These are phyloP conservation scores for Cercospora nicotianae DNA, from an alignment of 2,329 filamentous ascomycete species.

Conservation along the genomic window DNA sequence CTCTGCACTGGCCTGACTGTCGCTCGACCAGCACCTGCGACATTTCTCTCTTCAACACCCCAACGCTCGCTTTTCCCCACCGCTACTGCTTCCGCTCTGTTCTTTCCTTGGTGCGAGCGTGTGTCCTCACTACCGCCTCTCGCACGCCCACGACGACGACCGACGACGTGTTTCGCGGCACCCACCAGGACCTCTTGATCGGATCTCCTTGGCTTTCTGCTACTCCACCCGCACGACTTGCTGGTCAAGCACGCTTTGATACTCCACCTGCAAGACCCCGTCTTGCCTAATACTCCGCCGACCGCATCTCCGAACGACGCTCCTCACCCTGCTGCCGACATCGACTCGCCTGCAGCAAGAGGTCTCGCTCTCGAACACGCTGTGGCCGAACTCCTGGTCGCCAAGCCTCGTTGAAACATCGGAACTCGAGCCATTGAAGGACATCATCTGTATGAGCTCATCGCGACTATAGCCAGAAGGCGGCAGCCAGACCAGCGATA, in stretches of 20 bases:
- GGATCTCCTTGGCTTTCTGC: conserved; percentile 5
- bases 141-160: background rate
- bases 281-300: conserved; percentile 14
- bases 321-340: background rate
- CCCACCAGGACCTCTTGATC: background rate
- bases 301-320: background rate
- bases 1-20: background rate
- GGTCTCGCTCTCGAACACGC: background rate
- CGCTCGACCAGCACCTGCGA: background rate
- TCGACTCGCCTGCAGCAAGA: background rate
- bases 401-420: conserved; percentile 19
- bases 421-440: conserved; percentile 2
- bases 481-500: conserved; percentile 12
- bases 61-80: conserved; percentile 15
- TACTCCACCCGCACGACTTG: conserved; percentile 19
- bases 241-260: conserved; percentile 21
- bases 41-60: conserved; percentile 12
- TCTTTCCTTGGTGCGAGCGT: conserved; percentile 12
- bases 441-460: conserved; percentile 20
- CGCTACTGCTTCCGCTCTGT: conserved; percentile 1
- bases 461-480: conserved; percentile 15
- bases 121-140: background rate
- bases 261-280: background rate
- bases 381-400: conserved; percentile 14
- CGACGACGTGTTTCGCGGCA: background rate